A percentile compares a stretch with the other conserved stretches of the same genome.
Evolutionary conservation across 306 rosid genomes (phyloP).

Genomic region (Begonia peltatifolia): DNA sequence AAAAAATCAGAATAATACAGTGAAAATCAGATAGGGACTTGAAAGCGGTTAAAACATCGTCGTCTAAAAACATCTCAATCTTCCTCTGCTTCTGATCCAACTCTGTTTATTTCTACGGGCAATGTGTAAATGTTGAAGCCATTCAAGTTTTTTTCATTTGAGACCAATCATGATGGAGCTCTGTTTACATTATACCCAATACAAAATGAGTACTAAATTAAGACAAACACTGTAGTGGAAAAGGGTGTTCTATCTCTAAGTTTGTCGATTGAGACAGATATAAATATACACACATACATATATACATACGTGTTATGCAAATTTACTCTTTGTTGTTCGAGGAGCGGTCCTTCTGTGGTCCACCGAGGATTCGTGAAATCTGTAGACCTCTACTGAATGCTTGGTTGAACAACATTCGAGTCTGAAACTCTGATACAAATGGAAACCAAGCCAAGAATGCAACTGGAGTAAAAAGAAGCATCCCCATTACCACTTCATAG

Average conservation of each 20-base stretch:
- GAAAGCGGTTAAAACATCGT: no score
- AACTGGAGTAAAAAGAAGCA: conserved; percentile 81
- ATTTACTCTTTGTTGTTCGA: conserved; percentile 49
- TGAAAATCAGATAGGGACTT: no score
- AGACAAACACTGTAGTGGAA: not conserved
- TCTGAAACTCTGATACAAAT: conserved; percentile 89
- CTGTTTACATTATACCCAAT: no score
- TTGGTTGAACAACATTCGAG: conserved; percentile 94
- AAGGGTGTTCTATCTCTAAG: not conserved
- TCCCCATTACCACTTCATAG: conserved; percentile 68
- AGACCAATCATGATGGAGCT: no score
- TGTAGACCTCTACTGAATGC: conserved; percentile 96
- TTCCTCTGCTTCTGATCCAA: no score
- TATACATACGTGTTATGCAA: not conserved
- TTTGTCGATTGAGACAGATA: not conserved
- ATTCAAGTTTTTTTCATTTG: no score
- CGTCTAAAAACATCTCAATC: no score
- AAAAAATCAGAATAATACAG: no score
- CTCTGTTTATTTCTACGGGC: no score
- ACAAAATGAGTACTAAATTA: no score
- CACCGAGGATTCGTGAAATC: conserved; percentile 91
- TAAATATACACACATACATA: not conserved
- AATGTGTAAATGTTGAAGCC: no score
- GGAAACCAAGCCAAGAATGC: conserved; percentile 99
- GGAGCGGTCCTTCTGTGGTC: conserved; percentile 52